These are phyloP conservation scores for Aspergillus novoparasiticus DNA, from an alignment of 2,329 filamentous ascomycete genomes.

Conservation along the genomic window DNA sequence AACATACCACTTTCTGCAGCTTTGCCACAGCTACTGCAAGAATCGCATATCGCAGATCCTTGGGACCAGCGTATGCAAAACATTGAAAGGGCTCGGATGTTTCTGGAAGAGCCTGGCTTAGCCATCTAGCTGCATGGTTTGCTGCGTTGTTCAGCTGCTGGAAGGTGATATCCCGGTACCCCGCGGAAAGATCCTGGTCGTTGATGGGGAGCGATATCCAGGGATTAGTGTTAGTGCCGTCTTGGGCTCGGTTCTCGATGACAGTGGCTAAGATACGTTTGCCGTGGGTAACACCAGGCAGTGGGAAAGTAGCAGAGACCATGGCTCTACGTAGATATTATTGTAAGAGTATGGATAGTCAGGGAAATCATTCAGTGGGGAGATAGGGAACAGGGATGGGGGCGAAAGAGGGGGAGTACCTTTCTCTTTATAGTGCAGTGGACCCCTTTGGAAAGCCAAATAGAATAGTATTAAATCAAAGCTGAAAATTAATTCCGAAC, in stretches of 20 bases:
- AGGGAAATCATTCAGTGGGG: not conserved
- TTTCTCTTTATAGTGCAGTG: not conserved
- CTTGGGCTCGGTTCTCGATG: slow-evolving; percentile 20
- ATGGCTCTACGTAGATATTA: not conserved
- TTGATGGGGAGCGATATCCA: slow-evolving; percentile 25
- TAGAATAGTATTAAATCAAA: not conserved
- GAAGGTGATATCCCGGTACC: not conserved
- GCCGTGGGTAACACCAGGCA: slow-evolving; percentile 11
- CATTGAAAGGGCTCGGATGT: not conserved
- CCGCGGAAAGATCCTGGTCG: not conserved
- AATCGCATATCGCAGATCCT: not conserved
- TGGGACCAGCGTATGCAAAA: not conserved
- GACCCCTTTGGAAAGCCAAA: not conserved
- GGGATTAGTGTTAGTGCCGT: slow-evolving; percentile 6
- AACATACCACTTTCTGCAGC: not conserved
- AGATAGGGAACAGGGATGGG: not conserved
- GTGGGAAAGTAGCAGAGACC: slow-evolving; percentile 11
- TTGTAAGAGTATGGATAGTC: not conserved
- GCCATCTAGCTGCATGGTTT: not conserved
- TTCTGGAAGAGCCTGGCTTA: not conserved
- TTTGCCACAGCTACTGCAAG: not conserved
- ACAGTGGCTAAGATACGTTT: slow-evolving; percentile 20
- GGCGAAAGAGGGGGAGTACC: not conserved
- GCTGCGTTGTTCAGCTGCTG: not conserved
- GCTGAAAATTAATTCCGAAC: not conserved